A percentile compares a stretch with the other conserved stretches of the same genome.
Conservation (phyloP, 306 rosid species). For the Vigna nakashimae region DNA sequence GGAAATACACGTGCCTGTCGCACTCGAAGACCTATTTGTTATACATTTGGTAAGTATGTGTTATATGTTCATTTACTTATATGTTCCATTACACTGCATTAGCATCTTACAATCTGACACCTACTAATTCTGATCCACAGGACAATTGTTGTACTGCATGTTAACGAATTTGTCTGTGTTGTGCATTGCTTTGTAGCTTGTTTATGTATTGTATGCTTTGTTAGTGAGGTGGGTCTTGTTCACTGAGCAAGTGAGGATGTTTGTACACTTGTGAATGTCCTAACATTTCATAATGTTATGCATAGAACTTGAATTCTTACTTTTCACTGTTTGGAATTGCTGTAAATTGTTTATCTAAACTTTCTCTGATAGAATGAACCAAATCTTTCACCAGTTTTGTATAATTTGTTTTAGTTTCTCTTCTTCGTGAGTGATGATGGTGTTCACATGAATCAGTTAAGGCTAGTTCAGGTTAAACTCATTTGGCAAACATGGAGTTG, state of each 20-base stretch:
- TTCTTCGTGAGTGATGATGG: too few species aligned
- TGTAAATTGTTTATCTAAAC: too few species aligned
- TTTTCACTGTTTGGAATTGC: too few species aligned
- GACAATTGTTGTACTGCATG: slow-evolving; percentile 15
- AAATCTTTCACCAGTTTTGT: too few species aligned
- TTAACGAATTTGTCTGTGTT: slow-evolving; percentile 15
- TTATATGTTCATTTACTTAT: neutral
- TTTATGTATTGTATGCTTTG: neutral
- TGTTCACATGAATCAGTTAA: too few species aligned
- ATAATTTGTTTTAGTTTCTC: too few species aligned
- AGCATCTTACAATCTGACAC: slow-evolving; percentile 5
- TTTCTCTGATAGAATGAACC: too few species aligned
- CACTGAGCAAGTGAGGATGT: slow-evolving; percentile 28
- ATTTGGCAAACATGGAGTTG: too few species aligned
- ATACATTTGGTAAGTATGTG: slow-evolving; percentile 67
- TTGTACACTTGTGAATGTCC: slow-evolving; percentile 29
- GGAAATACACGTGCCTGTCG: slow-evolving; percentile 75
- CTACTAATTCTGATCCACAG: neutral
- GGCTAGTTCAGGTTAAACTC: too few species aligned
- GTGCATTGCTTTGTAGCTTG: neutral
- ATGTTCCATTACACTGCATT: neutral
- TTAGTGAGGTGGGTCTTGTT: slow-evolving; percentile 1
- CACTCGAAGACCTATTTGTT: slow-evolving; percentile 63
- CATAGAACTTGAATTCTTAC: neutral
- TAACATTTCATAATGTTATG: neutral